Evolutionary conservation across 345 rosid species (phyloP), one percentile per base, ranked within the genome.

Genomic region (Arabidopsis arenosa): DNA sequence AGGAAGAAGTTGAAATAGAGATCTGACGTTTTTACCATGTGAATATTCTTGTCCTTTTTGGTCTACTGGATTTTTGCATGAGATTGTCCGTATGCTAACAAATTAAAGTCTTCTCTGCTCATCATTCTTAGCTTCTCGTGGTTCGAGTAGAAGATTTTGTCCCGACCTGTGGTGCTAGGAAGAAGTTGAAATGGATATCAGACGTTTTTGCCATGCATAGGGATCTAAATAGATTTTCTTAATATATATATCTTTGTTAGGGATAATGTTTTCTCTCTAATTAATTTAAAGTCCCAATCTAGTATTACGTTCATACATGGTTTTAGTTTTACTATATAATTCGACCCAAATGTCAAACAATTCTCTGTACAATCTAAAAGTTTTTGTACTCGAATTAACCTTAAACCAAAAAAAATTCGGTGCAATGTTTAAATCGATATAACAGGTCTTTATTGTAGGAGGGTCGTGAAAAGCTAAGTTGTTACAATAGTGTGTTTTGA

Each of bases 81-180:
- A 66, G 43, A 39, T 58, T 67, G 54, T 75, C 53, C 32, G 48
- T 9, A 68, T 60, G 63, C 39, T 14, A 60, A 9, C 47, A 40
- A 18, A 18, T 18, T 18, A 18, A 57, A 75, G 62, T 67, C 74
- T 33, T 68, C 55, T 68, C 45, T 40, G 12, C 26, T 58, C 44
- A 23, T 4, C 21, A 6, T 6, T 36, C 39, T 36, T 23, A 30
- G n/a, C 15, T 49, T 75, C 26, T 36, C 15, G 62, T 48, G 36
- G 49, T 39, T 15, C 1, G 8, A 6, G 43, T 36, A 48, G 61
- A 58, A 41, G 17, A 60, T 61, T 58, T 67, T 58, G 40, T 30
- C 79, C 49, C 67, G 53, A 23, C 59, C 44, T 64, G 39, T 7
- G 63, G 33, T 45, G 43, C 30, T 69, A 3, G 6, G 12, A 45